Evolutionary conservation across 2,329 filamentous ascomycete genomes (phyloP).

Genomic region (Fusarium odoratissimum): DNA sequence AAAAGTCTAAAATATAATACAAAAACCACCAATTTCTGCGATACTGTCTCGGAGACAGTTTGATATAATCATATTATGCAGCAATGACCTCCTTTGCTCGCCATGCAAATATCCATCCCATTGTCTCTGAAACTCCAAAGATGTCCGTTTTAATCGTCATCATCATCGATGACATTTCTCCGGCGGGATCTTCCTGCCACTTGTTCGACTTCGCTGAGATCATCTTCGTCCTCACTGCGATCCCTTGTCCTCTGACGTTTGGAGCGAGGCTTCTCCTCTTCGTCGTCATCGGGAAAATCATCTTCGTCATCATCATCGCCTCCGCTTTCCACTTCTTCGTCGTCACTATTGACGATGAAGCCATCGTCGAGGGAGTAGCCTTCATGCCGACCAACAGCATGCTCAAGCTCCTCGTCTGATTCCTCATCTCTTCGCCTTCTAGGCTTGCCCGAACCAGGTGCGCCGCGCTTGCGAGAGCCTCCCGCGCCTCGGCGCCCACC

Average conservation of each 20-base stretch:
- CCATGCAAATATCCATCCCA: slow-evolving; percentile 1
- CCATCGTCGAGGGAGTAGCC: slow-evolving; percentile 85
- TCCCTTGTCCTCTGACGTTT: slow-evolving; percentile 66
- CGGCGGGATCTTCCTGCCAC: slow-evolving; percentile 61
- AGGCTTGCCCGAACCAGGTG: slow-evolving; percentile 60
- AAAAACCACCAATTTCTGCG: neutral
- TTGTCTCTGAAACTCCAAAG: neutral
- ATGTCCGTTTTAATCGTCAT: slow-evolving; percentile 60
- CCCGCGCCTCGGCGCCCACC: slow-evolving; percentile 63
- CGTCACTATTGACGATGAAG: slow-evolving; percentile 80
- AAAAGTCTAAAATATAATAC: slow-evolving; percentile 10
- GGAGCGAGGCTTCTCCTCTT: slow-evolving; percentile 58
- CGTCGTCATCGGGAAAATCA: slow-evolving; percentile 64
- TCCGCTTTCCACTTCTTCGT: slow-evolving; percentile 72
- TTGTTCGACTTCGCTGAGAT: slow-evolving; percentile 66
- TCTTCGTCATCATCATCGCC: slow-evolving; percentile 75
- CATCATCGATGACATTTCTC: slow-evolving; percentile 69
- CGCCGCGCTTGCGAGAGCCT: slow-evolving; percentile 65
- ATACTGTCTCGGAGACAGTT: neutral
- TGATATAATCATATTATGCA: slow-evolving; percentile 25
- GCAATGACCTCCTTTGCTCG: slow-evolving; percentile 18
- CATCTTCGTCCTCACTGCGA: slow-evolving; percentile 59
- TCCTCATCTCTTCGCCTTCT: slow-evolving; percentile 75
- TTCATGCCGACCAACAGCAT: slow-evolving; percentile 71
- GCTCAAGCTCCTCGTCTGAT: slow-evolving; percentile 78